Conservation (phyloP, 2,329 filamentous ascomycete genomes). For the Alternaria tenuissima region DNA sequence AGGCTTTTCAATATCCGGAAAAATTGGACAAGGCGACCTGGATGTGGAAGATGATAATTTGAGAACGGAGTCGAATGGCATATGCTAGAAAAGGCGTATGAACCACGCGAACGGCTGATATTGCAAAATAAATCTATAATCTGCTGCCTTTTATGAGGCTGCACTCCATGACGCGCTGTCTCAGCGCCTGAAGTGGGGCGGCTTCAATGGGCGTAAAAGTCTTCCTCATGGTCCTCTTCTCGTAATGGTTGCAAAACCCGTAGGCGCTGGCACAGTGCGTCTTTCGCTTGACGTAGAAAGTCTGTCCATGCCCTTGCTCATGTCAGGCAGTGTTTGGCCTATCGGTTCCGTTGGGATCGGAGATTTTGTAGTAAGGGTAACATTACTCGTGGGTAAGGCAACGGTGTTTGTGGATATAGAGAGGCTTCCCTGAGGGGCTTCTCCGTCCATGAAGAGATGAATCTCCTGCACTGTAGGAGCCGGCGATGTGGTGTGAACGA, state of each 20-base stretch:
- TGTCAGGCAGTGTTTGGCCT: neutral
- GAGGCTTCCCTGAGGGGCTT: slow-evolving; percentile 5
- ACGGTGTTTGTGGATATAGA: neutral
- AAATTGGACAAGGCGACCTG: neutral
- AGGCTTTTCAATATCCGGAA: neutral
- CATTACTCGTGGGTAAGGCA: neutral
- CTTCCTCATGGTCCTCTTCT: slow-evolving; percentile 3
- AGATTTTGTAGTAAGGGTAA: neutral
- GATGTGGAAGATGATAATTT: neutral
- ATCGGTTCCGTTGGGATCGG: slow-evolving; percentile 3
- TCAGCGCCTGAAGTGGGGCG: slow-evolving; percentile 14
- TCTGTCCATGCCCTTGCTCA: slow-evolving; percentile 7
- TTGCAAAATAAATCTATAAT: neutral
- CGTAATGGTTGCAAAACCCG: slow-evolving; percentile 12
- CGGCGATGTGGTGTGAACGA: slow-evolving; percentile 18
- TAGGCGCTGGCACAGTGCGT: slow-evolving; percentile 6
- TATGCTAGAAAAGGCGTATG: neutral
- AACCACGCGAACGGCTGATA: neutral
- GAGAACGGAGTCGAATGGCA: neutral
- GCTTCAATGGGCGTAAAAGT: neutral
- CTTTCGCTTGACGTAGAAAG: neutral
- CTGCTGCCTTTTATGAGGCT: slow-evolving; percentile 10
- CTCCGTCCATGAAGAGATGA: slow-evolving; percentile 27
- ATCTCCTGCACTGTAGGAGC: slow-evolving; percentile 21
- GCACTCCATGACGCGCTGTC: slow-evolving; percentile 17